These are phyloP conservation scores for Ophiostoma sp. DNA, from an alignment of 2,329 filamentous ascomycete genomes.

Conservation along the genomic window DNA sequence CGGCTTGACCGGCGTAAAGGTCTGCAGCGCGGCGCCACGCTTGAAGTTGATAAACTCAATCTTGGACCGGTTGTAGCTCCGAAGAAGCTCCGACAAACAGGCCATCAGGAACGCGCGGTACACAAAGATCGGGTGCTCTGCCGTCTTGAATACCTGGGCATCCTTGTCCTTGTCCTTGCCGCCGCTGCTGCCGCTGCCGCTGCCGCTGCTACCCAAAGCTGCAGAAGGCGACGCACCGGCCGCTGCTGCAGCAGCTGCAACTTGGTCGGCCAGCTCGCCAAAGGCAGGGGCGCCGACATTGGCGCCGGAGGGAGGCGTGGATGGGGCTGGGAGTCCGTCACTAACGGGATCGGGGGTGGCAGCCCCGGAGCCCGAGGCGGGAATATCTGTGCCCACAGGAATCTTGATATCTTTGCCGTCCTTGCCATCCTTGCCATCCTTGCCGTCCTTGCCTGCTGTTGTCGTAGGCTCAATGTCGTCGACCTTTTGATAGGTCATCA, in stretches of 20 bases:
- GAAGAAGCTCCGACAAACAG: conserved; percentile 82
- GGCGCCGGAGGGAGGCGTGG: conserved; percentile 9
- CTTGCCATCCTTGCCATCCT: conserved; percentile 15
- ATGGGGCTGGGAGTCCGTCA: not conserved
- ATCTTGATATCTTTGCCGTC: not conserved
- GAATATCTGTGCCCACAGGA: conserved; percentile 23
- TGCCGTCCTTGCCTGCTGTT: conserved; percentile 2
- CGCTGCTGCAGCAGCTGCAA: not conserved
- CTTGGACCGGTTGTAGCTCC: conserved; percentile 91
- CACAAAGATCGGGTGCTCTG: conserved; percentile 92
- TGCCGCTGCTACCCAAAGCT: not conserved
- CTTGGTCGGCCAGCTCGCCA: conserved; percentile 2
- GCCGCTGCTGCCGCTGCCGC: not conserved
- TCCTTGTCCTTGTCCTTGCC: conserved; percentile 38
- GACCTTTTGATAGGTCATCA: conserved; percentile 86
- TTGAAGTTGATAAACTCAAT: conserved; percentile 99
- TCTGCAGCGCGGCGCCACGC: conserved; percentile 76
- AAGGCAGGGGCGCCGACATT: not conserved
- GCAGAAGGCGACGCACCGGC: not conserved
- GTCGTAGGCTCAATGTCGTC: conserved; percentile 67
- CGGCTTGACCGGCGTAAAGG: conserved; percentile 86
- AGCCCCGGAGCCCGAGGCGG: not conserved
- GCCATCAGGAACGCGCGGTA: conserved; percentile 94
- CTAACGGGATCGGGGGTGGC: not conserved
- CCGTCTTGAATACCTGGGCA: conserved; percentile 81